These are phyloP conservation scores for Singerocomus inundabilis DNA, from an alignment of 1,284 basidiomycete genomes.

Conservation along the genomic window DNA sequence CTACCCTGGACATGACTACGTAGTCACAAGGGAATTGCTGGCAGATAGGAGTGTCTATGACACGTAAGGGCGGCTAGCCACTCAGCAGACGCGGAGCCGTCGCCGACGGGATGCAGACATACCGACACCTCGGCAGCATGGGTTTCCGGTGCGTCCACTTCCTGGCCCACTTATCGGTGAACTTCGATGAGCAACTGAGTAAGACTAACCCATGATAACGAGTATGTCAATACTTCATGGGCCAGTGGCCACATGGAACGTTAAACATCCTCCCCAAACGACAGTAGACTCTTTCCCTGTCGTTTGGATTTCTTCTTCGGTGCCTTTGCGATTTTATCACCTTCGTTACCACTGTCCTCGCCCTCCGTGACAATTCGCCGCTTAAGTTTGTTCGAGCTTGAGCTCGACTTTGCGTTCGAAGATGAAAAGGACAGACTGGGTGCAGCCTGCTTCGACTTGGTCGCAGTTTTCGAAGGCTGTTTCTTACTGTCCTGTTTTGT, in stretches of 20 bases:
- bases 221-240: not conserved
- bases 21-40: not conserved
- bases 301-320: constrained; percentile 50
- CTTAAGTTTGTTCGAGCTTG: constrained; percentile 36
- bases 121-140: not conserved
- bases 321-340: constrained; percentile 28
- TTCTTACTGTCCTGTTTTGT: constrained; percentile 7
- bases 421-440: constrained; percentile 45
- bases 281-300: constrained; percentile 52
- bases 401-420: constrained; percentile 22
- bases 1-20: constrained; percentile 1
- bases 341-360: constrained; percentile 28
- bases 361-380: constrained; percentile 41
- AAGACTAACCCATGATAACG: constrained; percentile 4
- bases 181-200: not conserved
- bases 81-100: not conserved
- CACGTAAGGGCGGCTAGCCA: not conserved
- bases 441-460: constrained; percentile 20
- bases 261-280: constrained; percentile 49
- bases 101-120: not conserved
- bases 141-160: not conserved
- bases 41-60: not conserved
- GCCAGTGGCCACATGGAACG: not conserved
- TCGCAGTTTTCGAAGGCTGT: constrained; percentile 9
- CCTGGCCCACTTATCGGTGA: not conserved